Evolutionary conservation across 169 alveolate species (phyloP).

Genomic region (Plasmodium inui): DNA sequence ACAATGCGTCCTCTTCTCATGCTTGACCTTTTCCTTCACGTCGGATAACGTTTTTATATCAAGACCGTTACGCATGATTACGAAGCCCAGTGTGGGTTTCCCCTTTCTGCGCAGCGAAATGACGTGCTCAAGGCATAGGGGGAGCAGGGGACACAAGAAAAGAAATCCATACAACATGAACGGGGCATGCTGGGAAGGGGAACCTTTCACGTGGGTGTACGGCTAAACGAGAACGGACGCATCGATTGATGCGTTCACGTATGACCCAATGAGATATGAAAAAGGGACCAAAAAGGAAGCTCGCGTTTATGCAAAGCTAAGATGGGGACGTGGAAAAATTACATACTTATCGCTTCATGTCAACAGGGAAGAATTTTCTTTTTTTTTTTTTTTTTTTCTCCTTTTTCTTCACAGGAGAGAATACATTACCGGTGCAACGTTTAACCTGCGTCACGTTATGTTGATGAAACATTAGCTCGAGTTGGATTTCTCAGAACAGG

Average conservation of each 20-base stretch:
- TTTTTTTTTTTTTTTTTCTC: not conserved
- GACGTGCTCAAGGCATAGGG: not conserved
- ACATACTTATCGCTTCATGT: not conserved
- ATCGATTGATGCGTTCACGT: too few species aligned
- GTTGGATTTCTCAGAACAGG: not conserved
- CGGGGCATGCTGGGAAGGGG: not conserved
- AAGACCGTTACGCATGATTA: not conserved
- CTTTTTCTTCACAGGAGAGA: not conserved
- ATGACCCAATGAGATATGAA: not conserved
- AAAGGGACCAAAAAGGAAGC: not conserved
- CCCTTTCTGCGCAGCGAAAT: conserved; percentile 4
- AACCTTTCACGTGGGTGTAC: not conserved
- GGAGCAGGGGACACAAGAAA: not conserved
- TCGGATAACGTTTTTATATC: conserved; percentile 32
- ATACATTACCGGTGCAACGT: not conserved
- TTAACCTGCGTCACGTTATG: not conserved
- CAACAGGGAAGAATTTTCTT: not conserved
- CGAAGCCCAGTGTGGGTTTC: conserved; percentile 5
- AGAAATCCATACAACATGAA: conserved; percentile 8
- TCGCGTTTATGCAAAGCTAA: not conserved
- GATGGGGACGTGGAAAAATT: not conserved
- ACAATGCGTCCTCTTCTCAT: conserved; percentile 37
- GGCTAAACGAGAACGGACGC: not conserved
- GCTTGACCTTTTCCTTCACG: conserved; percentile 37
- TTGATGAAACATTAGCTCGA: not conserved